Percentiles rank a stretch among this genome's conserved stretches.
Evolutionary conservation across 2,329 filamentous ascomycete species (phyloP).

Genomic region (Aspergillus ibericus): DNA sequence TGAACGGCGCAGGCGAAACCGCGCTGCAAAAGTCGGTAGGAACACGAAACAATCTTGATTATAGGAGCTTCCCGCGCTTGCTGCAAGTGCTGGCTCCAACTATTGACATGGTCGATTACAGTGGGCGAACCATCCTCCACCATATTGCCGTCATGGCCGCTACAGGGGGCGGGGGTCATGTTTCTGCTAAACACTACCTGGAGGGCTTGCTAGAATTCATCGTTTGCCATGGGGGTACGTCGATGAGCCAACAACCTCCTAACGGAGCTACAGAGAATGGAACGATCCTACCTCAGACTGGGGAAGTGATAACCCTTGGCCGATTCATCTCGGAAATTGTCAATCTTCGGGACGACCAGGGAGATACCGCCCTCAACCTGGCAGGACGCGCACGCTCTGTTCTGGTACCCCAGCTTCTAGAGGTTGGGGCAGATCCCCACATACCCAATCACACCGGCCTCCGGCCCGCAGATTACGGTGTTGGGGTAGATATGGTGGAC

Average conservation of each 20-base stretch:
- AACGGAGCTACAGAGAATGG: constrained; percentile 29
- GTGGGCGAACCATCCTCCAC: constrained; percentile 87
- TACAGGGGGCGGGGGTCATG: constrained; percentile 86
- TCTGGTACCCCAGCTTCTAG: constrained; percentile 93
- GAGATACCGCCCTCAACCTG: constrained; percentile 92
- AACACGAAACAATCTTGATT: constrained; percentile 92
- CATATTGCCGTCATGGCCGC: constrained; percentile 96
- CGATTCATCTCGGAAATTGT: constrained; percentile 97
- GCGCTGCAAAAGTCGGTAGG: constrained; percentile 89
- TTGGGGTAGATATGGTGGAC: constrained; percentile 66
- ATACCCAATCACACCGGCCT: constrained; percentile 89
- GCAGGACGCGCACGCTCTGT: constrained; percentile 92
- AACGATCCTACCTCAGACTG: constrained; percentile 28
- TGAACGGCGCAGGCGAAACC: constrained; percentile 88
- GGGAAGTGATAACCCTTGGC: constrained; percentile 77
- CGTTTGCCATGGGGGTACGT: constrained; percentile 74
- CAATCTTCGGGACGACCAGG: constrained; percentile 88
- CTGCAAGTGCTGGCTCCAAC: constrained; percentile 85
- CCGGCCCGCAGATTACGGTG: constrained; percentile 89
- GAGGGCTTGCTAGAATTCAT: constrained; percentile 94
- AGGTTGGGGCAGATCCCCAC: constrained; percentile 90
- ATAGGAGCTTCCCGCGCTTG: constrained; percentile 84
- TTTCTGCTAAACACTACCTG: constrained; percentile 86
- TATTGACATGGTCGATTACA: constrained; percentile 85
- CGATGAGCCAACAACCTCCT: constrained; percentile 52